Evolutionary conservation across 257 asterid species (phyloP).

Genomic region (Ilex aquifolium): DNA sequence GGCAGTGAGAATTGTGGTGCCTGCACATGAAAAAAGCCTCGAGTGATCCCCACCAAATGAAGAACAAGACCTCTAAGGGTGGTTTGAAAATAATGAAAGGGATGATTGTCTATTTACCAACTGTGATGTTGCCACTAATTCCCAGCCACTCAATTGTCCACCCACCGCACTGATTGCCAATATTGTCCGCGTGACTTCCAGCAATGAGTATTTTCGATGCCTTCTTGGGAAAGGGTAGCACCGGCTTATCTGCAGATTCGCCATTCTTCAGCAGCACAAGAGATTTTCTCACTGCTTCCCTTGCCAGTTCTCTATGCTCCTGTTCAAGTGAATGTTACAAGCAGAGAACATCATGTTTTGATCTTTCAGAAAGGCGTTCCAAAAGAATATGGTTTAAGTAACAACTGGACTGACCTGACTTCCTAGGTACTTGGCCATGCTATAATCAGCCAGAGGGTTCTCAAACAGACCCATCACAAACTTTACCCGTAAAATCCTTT

Average conservation of each 20-base stretch:
- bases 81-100: too few species aligned
- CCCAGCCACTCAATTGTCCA: conserved; percentile 3
- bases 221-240: not conserved
- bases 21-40: not conserved
- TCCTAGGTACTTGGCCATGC: conserved; percentile 58
- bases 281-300: conserved; percentile 1
- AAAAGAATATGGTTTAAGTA: not conserved
- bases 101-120: not conserved
- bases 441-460: conserved; percentile 59
- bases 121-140: not conserved
- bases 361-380: not conserved
- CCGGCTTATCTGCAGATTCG: not conserved
- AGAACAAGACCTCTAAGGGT: too few species aligned
- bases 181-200: not conserved
- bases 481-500: conserved; percentile 58
- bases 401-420: conserved; percentile 29
- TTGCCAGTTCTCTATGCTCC: conserved; percentile 5
- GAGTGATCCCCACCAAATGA: too few species aligned
- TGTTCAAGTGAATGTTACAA: not conserved
- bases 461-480: conserved; percentile 69
- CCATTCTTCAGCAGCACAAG: not conserved
- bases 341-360: not conserved
- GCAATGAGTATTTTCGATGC: not conserved
- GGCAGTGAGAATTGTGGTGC: conserved; percentile 1
- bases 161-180: not conserved